Percentiles rank a stretch among this genome's conserved stretches.
Conservation (phyloP, 164 flowering plant species). For the Liriodendron chinense region DNA sequence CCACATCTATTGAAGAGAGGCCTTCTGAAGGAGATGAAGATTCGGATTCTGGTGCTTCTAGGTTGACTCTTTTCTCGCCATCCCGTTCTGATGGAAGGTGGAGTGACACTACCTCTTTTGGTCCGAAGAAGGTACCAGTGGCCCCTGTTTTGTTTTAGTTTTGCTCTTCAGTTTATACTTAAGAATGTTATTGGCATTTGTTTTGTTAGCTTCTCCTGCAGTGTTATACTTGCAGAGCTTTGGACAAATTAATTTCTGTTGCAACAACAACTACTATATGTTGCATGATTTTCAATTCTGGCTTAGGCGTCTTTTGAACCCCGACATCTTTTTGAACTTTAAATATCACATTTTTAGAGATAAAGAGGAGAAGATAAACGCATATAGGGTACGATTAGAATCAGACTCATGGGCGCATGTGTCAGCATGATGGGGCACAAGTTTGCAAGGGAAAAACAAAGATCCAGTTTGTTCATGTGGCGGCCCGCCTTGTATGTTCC, state of each 20-base stretch:
- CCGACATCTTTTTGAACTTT: not conserved
- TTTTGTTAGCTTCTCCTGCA: not conserved
- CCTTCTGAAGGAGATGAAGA: slow-evolving; percentile 36
- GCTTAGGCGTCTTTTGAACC: not conserved
- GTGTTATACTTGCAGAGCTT: not conserved
- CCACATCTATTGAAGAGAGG: slow-evolving; percentile 32
- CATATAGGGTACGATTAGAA: too few relatives aligned
- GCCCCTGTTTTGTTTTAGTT: not conserved
- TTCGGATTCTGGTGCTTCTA: slow-evolving; percentile 24
- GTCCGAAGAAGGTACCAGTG: slow-evolving; percentile 65
- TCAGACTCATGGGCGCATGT: too few relatives aligned
- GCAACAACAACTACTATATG: not conserved
- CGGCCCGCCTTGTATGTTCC: too few relatives aligned
- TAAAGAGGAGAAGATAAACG: too few relatives aligned
- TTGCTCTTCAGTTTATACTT: not conserved
- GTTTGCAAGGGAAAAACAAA: too few relatives aligned
- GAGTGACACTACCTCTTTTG: slow-evolving; percentile 69
- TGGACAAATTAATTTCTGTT: not conserved
- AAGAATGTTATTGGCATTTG: not conserved
- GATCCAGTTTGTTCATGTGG: too few relatives aligned
- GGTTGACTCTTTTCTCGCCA: slow-evolving; percentile 31
- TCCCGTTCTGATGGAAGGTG: slow-evolving; percentile 51
- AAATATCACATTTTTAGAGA: not conserved
- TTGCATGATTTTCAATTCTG: not conserved
- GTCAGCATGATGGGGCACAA: too few relatives aligned